These are phyloP conservation scores for Aspergillus sp. DNA, from an alignment of 2,329 filamentous ascomycete genomes.

Conservation along the genomic window DNA sequence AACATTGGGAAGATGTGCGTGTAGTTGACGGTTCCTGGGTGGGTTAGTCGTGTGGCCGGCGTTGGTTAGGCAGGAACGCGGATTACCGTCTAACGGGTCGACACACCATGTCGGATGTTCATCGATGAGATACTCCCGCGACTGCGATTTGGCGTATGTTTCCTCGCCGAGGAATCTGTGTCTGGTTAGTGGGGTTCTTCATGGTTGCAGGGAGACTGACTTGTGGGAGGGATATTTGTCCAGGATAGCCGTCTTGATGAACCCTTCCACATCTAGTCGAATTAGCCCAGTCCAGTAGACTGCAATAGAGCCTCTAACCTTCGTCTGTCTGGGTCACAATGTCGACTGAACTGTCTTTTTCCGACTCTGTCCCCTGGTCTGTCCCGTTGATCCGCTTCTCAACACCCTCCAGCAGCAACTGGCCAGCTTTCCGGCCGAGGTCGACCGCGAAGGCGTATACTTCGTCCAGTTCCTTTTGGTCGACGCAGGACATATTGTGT, in stretches of 20 bases:
- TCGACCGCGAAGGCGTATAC: conserved; percentile 64
- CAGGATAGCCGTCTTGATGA: conserved; percentile 53
- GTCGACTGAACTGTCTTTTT: conserved; percentile 69
- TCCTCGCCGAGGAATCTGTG: conserved; percentile 67
- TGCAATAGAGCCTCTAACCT: conserved; percentile 35
- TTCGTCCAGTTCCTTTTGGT: conserved; percentile 45
- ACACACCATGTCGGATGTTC: conserved; percentile 62
- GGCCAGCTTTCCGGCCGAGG: conserved; percentile 60
- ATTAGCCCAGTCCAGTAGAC: conserved; percentile 2
- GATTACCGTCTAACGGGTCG: conserved; percentile 60
- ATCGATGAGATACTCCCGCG: conserved; percentile 59
- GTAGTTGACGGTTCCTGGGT: conserved; percentile 63
- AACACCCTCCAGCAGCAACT: conserved; percentile 57
- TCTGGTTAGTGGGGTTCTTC: not conserved
- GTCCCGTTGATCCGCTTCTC: conserved; percentile 43
- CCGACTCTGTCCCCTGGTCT: conserved; percentile 39
- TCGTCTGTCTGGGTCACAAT: conserved; percentile 69
- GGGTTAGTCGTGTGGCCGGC: not conserved
- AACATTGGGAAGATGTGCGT: conserved; percentile 74
- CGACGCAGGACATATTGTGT: conserved; percentile 14
- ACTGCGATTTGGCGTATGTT: conserved; percentile 58
- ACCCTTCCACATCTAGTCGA: conserved; percentile 59
- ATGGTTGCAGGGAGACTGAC: conserved; percentile 34
- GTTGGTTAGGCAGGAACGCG: not conserved
- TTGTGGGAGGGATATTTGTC: conserved; percentile 56